Conservation (phyloP, 2,329 filamentous ascomycete species). For the Pseudocercospora fijiensis region DNA sequence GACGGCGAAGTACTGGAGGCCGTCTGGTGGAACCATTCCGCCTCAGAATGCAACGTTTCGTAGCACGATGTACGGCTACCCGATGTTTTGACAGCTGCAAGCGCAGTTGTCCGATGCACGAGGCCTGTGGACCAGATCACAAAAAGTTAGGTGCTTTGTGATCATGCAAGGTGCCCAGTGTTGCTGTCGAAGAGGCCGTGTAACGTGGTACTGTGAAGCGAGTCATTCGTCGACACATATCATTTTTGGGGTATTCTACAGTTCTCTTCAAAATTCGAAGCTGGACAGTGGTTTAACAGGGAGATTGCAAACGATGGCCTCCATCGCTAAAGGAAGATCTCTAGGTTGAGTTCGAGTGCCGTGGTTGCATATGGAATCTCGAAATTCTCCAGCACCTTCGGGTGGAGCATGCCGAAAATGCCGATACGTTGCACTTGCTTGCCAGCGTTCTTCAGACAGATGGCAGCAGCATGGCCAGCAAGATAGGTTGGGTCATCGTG, state of each 20-base stretch:
- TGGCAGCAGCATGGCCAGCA: conserved; percentile 79
- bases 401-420: conserved; percentile 91
- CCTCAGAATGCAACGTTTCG: not conserved
- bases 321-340: conserved; percentile 72
- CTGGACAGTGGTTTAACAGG: not conserved
- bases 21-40: conserved; percentile 1
- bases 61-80: not conserved
- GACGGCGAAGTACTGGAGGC: not conserved
- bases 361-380: conserved; percentile 92
- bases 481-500: conserved; percentile 91
- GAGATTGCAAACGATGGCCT: not conserved
- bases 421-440: conserved; percentile 72
- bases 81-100: conserved; percentile 6
- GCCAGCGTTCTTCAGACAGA: conserved; percentile 72
- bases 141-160: not conserved
- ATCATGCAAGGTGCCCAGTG: not conserved
- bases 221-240: not conserved
- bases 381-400: conserved; percentile 88
- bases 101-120: conserved; percentile 5
- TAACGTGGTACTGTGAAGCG: not conserved
- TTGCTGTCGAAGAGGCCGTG: not conserved
- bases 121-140: conserved; percentile 6
- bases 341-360: conserved; percentile 90
- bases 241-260: not conserved
- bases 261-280: not conserved